Evolutionary conservation across 768 basidiomycete genomes (phyloP), one percentile per base, ranked within the genome.

Genomic region (Phylloporus arenicola): DNA sequence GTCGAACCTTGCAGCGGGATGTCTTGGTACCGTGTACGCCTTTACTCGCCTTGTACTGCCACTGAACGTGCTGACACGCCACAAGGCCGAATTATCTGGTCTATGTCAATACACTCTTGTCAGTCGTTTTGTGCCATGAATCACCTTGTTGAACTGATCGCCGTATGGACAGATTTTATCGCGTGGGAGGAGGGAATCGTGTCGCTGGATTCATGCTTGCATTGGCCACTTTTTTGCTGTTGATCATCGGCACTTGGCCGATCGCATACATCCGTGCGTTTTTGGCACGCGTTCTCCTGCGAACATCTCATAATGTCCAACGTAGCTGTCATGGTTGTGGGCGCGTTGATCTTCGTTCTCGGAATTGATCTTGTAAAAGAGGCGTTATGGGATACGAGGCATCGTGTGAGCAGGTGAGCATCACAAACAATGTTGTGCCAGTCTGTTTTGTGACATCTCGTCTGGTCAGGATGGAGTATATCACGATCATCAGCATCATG

Each of bases 341-440:
- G 86, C 1, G 84, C 92, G 2, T 74, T 99, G 48, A 97, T 98
- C 54, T 94, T 92, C 57, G 92, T 96, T 9, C 77, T 98, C 30
- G 96, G 94, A 0, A 80, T 97, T 45, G 95, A 98, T 57, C 81
- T 99, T 34, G 82, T 92, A 35, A 95, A 94, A 61, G 95, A 97
- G 68, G 94, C 96, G 0, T 65, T 97, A 9, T 98, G 94, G 94
- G 95, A 99, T 69, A 94, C 94, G 10, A 74, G 91, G 41, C 80
- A 89, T 68, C 83, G 93, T 14, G 91, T 91, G 19, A 92, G 83
- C 75, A 73, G 77, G 77, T 88, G 66, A 53, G 79, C 72, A 41
- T 20, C 16, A 7, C 22, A n/a, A 41, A 11, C 13, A 7, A 27
- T 27, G 25, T 27, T 27, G 12, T 31, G 30, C 30, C 13, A 11